These are phyloP conservation scores for Umbelopsis sp. DNA, from an alignment of 192 early-diverging fungal species.

Conservation along the genomic window DNA sequence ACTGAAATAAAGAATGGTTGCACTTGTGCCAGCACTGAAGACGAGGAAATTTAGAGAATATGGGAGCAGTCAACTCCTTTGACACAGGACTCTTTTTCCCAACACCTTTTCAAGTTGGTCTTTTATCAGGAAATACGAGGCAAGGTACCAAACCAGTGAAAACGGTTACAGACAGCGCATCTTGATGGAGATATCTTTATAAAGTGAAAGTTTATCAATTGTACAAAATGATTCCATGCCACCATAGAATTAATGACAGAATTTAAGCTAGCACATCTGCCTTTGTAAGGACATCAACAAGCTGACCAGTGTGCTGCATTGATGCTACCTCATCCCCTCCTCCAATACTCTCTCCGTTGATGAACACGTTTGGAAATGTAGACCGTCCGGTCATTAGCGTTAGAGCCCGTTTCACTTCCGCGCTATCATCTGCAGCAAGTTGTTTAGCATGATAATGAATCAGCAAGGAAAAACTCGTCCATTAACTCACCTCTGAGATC, in stretches of 20 bases:
- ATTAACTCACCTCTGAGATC: conserved; percentile 19
- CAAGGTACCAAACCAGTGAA: too few species aligned
- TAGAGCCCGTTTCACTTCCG: conserved; percentile 57
- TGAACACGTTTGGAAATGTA: conserved; percentile 69
- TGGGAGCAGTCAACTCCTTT: too few species aligned
- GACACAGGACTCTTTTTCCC: too few species aligned
- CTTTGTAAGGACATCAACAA: conserved; percentile 46
- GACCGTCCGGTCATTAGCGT: conserved; percentile 49
- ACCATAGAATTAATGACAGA: not conserved
- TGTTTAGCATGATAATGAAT: not conserved
- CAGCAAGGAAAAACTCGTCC: too few species aligned
- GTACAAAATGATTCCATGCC: conserved; percentile 1
- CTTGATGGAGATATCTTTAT: too few species aligned
- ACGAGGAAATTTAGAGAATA: too few species aligned
- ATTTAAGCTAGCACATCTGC: conserved; percentile 6
- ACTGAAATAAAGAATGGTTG: too few species aligned
- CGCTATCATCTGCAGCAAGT: conserved; percentile 41
- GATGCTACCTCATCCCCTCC: conserved; percentile 57
- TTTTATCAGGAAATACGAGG: not conserved
- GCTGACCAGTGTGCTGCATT: conserved; percentile 41
- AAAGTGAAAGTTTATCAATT: not conserved
- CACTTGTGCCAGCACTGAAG: too few species aligned
- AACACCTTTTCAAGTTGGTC: not conserved
- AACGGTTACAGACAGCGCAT: too few species aligned
- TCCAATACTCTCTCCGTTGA: conserved; percentile 63